Percentiles rank a stretch among this genome's conserved stretches.
Evolutionary conservation across 352 stramenopile species (phyloP).

Genomic region (Phytophthora sp.): DNA sequence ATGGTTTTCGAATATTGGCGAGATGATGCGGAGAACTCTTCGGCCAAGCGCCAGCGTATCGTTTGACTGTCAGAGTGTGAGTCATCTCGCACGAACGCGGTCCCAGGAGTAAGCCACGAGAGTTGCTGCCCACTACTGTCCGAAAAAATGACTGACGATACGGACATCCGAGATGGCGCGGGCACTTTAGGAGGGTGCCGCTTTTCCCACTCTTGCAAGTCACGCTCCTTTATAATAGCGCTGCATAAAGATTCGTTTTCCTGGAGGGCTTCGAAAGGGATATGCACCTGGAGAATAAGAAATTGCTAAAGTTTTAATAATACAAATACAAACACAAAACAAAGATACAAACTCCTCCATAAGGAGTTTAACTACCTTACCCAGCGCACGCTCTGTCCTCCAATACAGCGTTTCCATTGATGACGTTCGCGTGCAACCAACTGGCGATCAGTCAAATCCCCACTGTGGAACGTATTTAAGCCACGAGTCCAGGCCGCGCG

Average conservation of each 20-base stretch:
- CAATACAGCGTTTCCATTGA: slow-evolving; percentile 75
- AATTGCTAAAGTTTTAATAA: slow-evolving; percentile 3
- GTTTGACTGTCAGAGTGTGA: slow-evolving; percentile 15
- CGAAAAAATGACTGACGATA: slow-evolving; percentile 35
- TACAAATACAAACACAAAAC: not conserved
- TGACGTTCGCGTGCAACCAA: slow-evolving; percentile 61
- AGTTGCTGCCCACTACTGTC: slow-evolving; percentile 37
- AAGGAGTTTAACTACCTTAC: slow-evolving; percentile 23
- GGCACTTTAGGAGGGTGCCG: slow-evolving; percentile 3
- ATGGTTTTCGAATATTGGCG: slow-evolving; percentile 36
- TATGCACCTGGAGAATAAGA: slow-evolving; percentile 36
- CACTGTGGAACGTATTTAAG: slow-evolving; percentile 18
- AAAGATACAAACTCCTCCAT: not conserved
- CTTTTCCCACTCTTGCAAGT: slow-evolving; percentile 41
- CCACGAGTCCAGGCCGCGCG: slow-evolving; percentile 18
- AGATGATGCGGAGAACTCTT: slow-evolving; percentile 37
- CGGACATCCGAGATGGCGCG: slow-evolving; percentile 27
- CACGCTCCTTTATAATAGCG: slow-evolving; percentile 41
- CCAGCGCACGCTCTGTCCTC: slow-evolving; percentile 44
- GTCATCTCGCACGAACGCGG: slow-evolving; percentile 47
- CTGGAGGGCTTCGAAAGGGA: slow-evolving; percentile 35
- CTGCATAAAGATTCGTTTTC: slow-evolving; percentile 37
- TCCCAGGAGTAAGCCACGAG: slow-evolving; percentile 35
- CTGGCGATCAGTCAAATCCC: slow-evolving; percentile 56
- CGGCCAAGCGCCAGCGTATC: slow-evolving; percentile 31